Evolutionary conservation across 1,284 basidiomycete species (phyloP), one percentile per base, ranked within the genome.

Genomic region (Naganishia sp.): DNA sequence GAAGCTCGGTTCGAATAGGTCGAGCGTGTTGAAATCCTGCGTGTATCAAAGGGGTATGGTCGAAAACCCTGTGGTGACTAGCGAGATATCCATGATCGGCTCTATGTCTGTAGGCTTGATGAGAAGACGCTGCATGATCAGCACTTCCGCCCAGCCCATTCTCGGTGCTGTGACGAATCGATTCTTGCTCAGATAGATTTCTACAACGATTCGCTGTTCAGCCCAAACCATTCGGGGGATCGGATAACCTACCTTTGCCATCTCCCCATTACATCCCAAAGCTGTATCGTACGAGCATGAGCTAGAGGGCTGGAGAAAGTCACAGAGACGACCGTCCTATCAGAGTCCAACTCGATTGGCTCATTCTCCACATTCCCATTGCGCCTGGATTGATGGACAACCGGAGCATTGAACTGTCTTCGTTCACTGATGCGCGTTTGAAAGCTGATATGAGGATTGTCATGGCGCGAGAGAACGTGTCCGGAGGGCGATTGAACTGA

Each of bases 281-380:
- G 49, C 39, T 61, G 59, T 16, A 50, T 36, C 9, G 25, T 11
- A 31, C 44, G 48, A n/a, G n/a, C 15, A n/a, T 36, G 33, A 18
- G 36, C 48, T 7, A 25, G 25, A 28, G 59, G 21, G n/a, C 48
- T 52, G 13, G 59, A 39, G 13, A 52, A 23, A 1, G 9, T 46
- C 2, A 42, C n/a, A 13, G 56, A n/a, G 5, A 52, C 48, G 1
- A 10, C 45, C 13, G 13, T 31, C 28, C 13, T 43, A 16, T 50
- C 48, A 23, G 18, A 39, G 9, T 52, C 39, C 45, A 15, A 18
- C 50, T 13, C 36, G 16, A 61, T 31, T 21, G 59, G 59, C 21
- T 28, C 36, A 28, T 61, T 61, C 21, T 61, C 59, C 10, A 39
- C 36, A 39, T 61, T 61, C 21, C 52, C 59, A 21, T 18, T 23